phyloP scores from a whole-genome alignment of 2,329 filamentous ascomycete species.

The Purpureocillium takamizusanense region DNA sequence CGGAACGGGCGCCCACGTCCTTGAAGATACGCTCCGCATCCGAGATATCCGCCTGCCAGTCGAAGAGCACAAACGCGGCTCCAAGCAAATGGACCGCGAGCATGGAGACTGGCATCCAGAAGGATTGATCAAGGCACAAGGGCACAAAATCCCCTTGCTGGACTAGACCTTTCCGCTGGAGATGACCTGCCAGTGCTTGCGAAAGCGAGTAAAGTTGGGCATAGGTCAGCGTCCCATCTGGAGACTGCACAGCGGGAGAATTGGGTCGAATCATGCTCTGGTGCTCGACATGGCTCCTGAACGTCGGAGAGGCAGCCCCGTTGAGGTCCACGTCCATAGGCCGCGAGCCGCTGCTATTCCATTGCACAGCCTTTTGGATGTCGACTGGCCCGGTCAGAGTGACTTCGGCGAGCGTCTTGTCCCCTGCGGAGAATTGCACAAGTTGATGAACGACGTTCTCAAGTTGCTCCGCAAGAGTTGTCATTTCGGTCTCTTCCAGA shows the following conservation, averaged over 20 bases:
- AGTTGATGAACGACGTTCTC: slow-evolving; percentile 1
- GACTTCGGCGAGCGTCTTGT: not conserved
- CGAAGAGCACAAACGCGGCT: not conserved
- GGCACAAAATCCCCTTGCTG: not conserved
- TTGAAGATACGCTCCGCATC: not conserved
- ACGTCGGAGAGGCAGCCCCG: not conserved
- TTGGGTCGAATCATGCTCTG: not conserved
- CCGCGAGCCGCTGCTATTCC: not conserved
- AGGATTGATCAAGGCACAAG: not conserved
- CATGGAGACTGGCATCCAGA: not conserved
- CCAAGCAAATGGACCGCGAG: not conserved
- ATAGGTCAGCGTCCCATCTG: not conserved
- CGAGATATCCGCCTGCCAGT: not conserved
- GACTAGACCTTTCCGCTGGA: not conserved
- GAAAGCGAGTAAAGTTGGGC: not conserved
- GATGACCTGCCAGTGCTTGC: not conserved
- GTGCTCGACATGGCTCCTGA: not conserved
- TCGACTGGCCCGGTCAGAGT: not conserved
- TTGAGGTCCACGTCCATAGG: not conserved
- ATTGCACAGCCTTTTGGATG: not conserved
- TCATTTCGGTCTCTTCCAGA: not conserved
- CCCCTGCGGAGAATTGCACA: not conserved
- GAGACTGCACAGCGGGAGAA: not conserved
- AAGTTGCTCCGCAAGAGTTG: not conserved
- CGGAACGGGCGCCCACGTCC: not conserved